Evolutionary conservation across 768 basidiomycete species (phyloP).

Genomic region (Dentipellis sp.): DNA sequence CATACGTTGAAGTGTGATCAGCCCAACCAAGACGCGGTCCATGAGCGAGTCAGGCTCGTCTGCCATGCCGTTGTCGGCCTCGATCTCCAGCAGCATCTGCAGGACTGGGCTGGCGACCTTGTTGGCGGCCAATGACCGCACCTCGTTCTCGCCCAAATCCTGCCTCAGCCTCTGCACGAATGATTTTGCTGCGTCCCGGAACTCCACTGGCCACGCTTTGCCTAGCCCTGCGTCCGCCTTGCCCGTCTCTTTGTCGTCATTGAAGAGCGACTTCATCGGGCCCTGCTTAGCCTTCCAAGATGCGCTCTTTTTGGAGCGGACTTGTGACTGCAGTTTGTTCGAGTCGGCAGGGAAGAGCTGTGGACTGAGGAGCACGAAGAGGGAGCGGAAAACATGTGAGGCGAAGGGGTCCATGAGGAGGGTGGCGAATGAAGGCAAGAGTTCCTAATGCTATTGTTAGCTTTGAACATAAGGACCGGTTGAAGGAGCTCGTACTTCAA

Average conservation of each 20-base stretch:
- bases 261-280: constrained; percentile 72
- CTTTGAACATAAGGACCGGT: constrained; percentile 9
- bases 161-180: constrained; percentile 45
- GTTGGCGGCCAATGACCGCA: constrained; percentile 65
- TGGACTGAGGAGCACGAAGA: constrained; percentile 73
- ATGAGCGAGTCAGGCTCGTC: constrained; percentile 63
- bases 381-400: constrained; percentile 79
- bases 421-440: constrained; percentile 49
- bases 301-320: constrained; percentile 82
- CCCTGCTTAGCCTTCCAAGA: constrained; percentile 79
- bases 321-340: constrained; percentile 25
- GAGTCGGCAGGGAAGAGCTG: constrained; percentile 31
- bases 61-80: constrained; percentile 55
- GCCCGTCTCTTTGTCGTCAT: constrained; percentile 26
- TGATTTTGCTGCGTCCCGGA: constrained; percentile 32
- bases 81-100: constrained; percentile 78
- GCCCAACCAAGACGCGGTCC: constrained; percentile 71
- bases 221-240: constrained; percentile 10
- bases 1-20: constrained; percentile 59
- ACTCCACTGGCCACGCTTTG: constrained; percentile 28
- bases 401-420: constrained; percentile 83
- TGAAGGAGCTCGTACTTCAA: constrained; percentile 38
- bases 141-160: constrained; percentile 57
- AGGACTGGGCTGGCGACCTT: constrained; percentile 72
- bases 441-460: constrained; percentile 40